Conservation (phyloP, 306 rosid species). For the Amphicarpaea edgeworthii region DNA sequence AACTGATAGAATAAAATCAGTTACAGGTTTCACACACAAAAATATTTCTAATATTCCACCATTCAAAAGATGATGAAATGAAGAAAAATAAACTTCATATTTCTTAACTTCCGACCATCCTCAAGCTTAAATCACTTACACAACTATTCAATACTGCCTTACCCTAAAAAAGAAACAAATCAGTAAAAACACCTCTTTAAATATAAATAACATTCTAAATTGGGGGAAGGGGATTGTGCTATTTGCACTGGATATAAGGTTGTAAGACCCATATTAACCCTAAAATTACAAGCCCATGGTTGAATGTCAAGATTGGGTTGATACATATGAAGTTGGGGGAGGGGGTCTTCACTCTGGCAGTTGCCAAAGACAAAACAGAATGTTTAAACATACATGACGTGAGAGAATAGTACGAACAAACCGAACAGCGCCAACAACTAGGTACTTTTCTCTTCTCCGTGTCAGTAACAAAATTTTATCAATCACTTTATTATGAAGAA, state of each 20-base stretch:
- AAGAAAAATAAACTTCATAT: not conserved
- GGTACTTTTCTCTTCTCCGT: slow-evolving; percentile 77
- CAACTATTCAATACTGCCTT: not conserved
- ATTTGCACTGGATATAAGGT: not conserved
- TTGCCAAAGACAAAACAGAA: slow-evolving; percentile 25
- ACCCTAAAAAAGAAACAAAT: slow-evolving; percentile 6
- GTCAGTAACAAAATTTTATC: slow-evolving; percentile 86
- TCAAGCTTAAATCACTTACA: slow-evolving; percentile 18
- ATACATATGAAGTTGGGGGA: not conserved
- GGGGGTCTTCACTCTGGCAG: not conserved
- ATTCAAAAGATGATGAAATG: slow-evolving; percentile 22
- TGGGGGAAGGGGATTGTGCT: not conserved
- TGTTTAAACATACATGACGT: slow-evolving; percentile 73
- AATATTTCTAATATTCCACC: slow-evolving; percentile 22
- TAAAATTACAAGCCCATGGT: slow-evolving; percentile 28
- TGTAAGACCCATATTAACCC: not conserved
- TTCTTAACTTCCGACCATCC: slow-evolving; percentile 34
- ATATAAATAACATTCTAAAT: not conserved
- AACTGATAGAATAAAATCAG: slow-evolving; percentile 12
- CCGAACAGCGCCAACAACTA: slow-evolving; percentile 95
- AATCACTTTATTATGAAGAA: slow-evolving; percentile 73
- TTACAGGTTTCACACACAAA: slow-evolving; percentile 13
- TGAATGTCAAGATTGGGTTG: not conserved
- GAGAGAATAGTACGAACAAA: slow-evolving; percentile 89
- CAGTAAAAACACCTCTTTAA: slow-evolving; percentile 12